A percentile compares a stretch with the other conserved stretches of the same genome.
These are phyloP conservation scores for Colletotrichum orbiculare DNA, from an alignment of 2,329 filamentous ascomycete species.

Conservation along the genomic window DNA sequence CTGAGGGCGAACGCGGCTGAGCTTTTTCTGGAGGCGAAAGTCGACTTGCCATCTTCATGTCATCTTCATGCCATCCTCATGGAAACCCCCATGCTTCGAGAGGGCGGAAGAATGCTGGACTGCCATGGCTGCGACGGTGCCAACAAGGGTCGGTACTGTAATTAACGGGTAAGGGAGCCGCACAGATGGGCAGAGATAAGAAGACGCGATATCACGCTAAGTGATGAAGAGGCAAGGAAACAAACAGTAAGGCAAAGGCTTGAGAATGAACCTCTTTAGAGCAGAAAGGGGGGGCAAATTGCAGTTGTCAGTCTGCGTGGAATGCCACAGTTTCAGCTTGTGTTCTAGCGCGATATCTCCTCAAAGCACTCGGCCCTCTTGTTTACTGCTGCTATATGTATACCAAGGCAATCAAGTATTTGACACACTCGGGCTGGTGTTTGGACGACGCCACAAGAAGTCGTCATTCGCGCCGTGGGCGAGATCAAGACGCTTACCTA, in stretches of 20 bases:
- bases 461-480: too few relatives aligned
- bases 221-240: not conserved
- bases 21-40: too few relatives aligned
- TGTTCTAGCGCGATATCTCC: constrained; percentile 16
- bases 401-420: not conserved
- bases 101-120: constrained; percentile 8
- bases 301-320: not conserved
- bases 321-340: constrained; percentile 30
- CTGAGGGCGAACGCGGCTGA: too few relatives aligned
- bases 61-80: not conserved
- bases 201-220: not conserved
- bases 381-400: not conserved
- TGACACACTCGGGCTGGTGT: not conserved
- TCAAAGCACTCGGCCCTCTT: constrained; percentile 1
- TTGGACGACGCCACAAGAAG: too few relatives aligned
- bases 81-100: not conserved
- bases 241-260: constrained; percentile 2
- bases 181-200: not conserved
- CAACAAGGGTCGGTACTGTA: constrained; percentile 7
- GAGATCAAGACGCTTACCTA: too few relatives aligned
- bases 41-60: not conserved
- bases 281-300: not conserved
- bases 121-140: not conserved
- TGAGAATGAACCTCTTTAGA: not conserved
- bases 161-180: not conserved